These are phyloP conservation scores for Botrytis medusae DNA, from an alignment of 2,329 filamentous ascomycete genomes.

Conservation along the genomic window DNA sequence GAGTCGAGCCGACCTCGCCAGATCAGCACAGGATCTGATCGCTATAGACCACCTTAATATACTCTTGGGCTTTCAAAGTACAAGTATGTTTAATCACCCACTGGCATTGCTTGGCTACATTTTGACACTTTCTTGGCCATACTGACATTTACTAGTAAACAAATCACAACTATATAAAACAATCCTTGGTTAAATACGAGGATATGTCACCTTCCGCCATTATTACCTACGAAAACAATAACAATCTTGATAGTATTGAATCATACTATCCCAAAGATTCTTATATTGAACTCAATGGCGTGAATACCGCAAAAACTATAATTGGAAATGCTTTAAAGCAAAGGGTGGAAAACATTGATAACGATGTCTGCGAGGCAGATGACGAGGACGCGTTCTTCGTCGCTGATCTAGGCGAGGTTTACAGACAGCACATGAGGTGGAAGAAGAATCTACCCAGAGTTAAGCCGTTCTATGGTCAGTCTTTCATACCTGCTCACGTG, in stretches of 20 bases:
- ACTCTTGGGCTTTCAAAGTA: slow-evolving; percentile 40
- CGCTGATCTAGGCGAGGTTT: slow-evolving; percentile 95
- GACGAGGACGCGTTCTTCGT: slow-evolving; percentile 99
- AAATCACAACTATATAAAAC: slow-evolving; percentile 23
- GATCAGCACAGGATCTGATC: slow-evolving; percentile 85
- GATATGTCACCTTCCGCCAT: slow-evolving; percentile 70
- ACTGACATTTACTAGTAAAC: slow-evolving; percentile 17
- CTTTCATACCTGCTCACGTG: slow-evolving; percentile 20
- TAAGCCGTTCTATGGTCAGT: slow-evolving; percentile 90
- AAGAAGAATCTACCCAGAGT: slow-evolving; percentile 90
- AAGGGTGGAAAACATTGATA: slow-evolving; percentile 80
- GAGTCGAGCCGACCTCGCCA: slow-evolving; percentile 99
- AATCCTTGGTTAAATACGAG: slow-evolving; percentile 32
- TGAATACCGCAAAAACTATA: slow-evolving; percentile 65
- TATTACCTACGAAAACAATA: slow-evolving; percentile 48
- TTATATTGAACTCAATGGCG: slow-evolving; percentile 36
- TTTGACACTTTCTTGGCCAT: background rate
- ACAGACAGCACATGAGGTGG: slow-evolving; percentile 98
- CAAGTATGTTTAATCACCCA: slow-evolving; percentile 27
- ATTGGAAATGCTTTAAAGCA: slow-evolving; percentile 85
- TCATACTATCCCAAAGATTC: slow-evolving; percentile 36
- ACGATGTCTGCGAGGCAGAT: slow-evolving; percentile 83
- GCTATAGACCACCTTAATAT: slow-evolving; percentile 93
- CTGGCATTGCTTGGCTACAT: background rate
- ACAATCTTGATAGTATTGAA: slow-evolving; percentile 36